phyloP scores from a whole-genome alignment of 139 green algal genomes.

The Coelastrella sp. region DNA sequence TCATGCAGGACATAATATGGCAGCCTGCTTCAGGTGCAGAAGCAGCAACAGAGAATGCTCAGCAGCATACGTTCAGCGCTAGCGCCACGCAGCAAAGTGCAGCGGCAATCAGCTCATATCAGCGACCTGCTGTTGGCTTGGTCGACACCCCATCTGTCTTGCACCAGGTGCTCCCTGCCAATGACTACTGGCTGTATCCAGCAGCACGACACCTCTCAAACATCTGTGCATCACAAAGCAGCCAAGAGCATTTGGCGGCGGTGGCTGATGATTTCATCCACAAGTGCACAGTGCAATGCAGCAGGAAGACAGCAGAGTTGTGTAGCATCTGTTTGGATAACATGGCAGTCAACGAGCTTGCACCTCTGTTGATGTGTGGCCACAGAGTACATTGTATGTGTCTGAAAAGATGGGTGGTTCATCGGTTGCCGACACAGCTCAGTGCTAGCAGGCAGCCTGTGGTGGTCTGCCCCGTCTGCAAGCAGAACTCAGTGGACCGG shows the following conservation, averaged over 20 bases:
- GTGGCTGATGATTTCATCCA: not conserved
- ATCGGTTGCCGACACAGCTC: not conserved
- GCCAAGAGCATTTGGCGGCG: not conserved
- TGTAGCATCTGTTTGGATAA: slow-evolving; percentile 37
- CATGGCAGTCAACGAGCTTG: slow-evolving; percentile 21
- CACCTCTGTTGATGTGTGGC: slow-evolving; percentile 3
- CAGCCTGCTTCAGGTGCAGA: too few relatives aligned
- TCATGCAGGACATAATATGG: too few relatives aligned
- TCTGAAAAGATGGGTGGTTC: not conserved
- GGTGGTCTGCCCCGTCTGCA: slow-evolving; percentile 23
- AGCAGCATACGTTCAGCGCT: too few relatives aligned
- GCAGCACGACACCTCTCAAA: too few relatives aligned
- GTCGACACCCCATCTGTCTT: too few relatives aligned
- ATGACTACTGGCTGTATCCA: too few relatives aligned
- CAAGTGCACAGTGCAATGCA: slow-evolving; percentile 27
- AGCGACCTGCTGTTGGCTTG: too few relatives aligned
- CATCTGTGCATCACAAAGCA: not conserved
- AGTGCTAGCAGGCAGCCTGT: not conserved
- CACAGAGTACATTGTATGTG: slow-evolving; percentile 1
- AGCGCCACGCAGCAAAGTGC: too few relatives aligned
- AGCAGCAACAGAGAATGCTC: too few relatives aligned
- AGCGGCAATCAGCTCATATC: too few relatives aligned
- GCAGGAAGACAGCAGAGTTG: slow-evolving; percentile 6
- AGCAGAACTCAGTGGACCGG: slow-evolving; percentile 17
- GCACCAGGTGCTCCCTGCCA: too few relatives aligned